A percentile compares a stretch with the other conserved stretches of the same genome.
Conservation (phyloP, 2,329 filamentous ascomycete genomes). For the Colletotrichum cordylinicola region DNA sequence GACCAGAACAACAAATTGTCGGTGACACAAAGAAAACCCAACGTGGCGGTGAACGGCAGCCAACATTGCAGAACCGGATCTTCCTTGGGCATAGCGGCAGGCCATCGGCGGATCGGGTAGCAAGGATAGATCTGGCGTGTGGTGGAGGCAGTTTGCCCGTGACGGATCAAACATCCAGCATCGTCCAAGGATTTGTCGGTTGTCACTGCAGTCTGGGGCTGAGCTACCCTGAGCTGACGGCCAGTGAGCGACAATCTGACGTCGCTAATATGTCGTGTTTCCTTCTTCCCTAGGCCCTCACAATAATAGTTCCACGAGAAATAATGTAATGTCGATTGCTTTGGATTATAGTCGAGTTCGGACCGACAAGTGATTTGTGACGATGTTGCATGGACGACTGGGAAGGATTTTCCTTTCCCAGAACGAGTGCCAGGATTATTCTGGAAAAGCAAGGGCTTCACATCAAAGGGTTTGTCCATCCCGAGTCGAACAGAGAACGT, state of each 20-base stretch:
- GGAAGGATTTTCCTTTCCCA: not conserved
- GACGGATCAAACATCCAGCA: not conserved
- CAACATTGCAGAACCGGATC: slow-evolving; percentile 19
- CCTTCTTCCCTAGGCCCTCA: not conserved
- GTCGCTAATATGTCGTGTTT: not conserved
- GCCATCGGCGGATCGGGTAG: slow-evolving; percentile 19
- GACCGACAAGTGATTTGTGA: slow-evolving; percentile 5
- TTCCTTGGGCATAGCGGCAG: slow-evolving; percentile 20
- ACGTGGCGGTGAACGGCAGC: slow-evolving; percentile 24
- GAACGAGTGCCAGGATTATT: slow-evolving; percentile 3
- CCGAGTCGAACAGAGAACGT: slow-evolving; percentile 11
- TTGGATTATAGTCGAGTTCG: not conserved
- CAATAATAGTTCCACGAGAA: not conserved
- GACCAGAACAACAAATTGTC: slow-evolving; percentile 17
- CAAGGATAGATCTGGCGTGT: slow-evolving; percentile 19
- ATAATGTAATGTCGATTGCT: not conserved
- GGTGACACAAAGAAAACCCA: slow-evolving; percentile 24
- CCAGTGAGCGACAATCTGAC: not conserved
- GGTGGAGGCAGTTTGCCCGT: slow-evolving; percentile 12
- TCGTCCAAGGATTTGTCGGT: not conserved
- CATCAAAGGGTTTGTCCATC: slow-evolving; percentile 14
- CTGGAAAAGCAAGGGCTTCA: slow-evolving; percentile 3
- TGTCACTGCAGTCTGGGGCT: not conserved
- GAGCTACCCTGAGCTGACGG: not conserved
- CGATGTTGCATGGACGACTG: not conserved